These are phyloP conservation scores for Filobasidium floriforme DNA, from an alignment of 768 basidiomycete species.

Conservation along the genomic window DNA sequence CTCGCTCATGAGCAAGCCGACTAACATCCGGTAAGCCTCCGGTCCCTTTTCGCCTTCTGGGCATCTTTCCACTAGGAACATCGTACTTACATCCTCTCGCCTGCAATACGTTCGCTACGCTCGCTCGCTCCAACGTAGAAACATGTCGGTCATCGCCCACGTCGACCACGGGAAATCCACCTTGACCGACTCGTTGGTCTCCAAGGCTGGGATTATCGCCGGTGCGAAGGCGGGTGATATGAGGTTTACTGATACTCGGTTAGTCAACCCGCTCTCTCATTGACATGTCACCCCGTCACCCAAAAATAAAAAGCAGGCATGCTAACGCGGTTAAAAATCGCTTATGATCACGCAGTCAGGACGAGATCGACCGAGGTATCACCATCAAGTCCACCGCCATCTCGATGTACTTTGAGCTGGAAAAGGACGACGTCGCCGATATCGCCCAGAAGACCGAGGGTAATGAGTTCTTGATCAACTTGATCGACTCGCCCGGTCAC, in stretches of 20 bases:
- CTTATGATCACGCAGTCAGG: conserved; percentile 53
- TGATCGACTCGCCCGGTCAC: conserved; percentile 99
- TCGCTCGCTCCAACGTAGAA: conserved; percentile 25
- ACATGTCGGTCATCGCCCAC: conserved; percentile 51
- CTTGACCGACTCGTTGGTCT: conserved; percentile 90
- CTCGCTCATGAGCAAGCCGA: conserved; percentile 37
- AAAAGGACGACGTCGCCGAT: conserved; percentile 72
- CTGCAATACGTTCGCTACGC: not conserved
- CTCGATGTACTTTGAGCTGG: conserved; percentile 97
- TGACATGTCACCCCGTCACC: too few relatives aligned
- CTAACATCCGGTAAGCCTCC: conserved; percentile 21
- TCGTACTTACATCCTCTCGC: not conserved
- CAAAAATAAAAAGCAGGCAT: too few relatives aligned
- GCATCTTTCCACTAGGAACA: not conserved
- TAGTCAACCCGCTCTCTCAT: too few relatives aligned
- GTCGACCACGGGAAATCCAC: conserved; percentile 99
- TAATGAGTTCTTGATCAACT: conserved; percentile 96
- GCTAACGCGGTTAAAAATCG: too few relatives aligned
- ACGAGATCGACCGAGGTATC: conserved; percentile 99
- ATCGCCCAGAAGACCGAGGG: conserved; percentile 94
- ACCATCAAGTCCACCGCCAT: conserved; percentile 99
- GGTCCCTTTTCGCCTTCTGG: not conserved
- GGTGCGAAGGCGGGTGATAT: conserved; percentile 86
- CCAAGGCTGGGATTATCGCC: conserved; percentile 99
- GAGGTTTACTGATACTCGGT: conserved; percentile 91